Evolutionary conservation across 2,329 filamentous ascomycete species (phyloP).

Genomic region (Colletotrichum sp.): DNA sequence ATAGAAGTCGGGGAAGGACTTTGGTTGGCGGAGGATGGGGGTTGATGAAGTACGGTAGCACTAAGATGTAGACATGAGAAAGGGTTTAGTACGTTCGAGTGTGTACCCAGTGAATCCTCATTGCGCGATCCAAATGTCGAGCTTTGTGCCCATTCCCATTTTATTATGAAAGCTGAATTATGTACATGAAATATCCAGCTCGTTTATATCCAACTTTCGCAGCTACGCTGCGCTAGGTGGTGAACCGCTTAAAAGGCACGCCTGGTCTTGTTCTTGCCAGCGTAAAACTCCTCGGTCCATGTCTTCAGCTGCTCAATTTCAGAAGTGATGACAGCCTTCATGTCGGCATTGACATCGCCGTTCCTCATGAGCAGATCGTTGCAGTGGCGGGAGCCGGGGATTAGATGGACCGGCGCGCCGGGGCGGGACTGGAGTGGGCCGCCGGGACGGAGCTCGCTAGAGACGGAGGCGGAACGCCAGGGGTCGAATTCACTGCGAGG

Average conservation of each 20-base stretch:
- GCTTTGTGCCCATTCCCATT: fast-evolving
- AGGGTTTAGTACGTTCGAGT: not conserved
- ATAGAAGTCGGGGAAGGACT: fast-evolving
- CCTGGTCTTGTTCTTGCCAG: not conserved
- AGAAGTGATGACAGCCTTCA: slow-evolving; percentile 47
- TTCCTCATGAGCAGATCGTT: slow-evolving; percentile 55
- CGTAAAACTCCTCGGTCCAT: slow-evolving; percentile 60
- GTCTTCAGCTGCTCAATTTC: slow-evolving; percentile 53
- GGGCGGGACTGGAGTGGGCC: slow-evolving; percentile 54
- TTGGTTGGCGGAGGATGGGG: not conserved
- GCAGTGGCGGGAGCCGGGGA: slow-evolving; percentile 60
- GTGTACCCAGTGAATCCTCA: fast-evolving
- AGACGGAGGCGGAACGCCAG: slow-evolving; percentile 60
- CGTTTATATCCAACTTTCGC: not conserved
- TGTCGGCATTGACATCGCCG: slow-evolving; percentile 46
- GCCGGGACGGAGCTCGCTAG: slow-evolving; percentile 55
- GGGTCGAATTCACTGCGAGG: slow-evolving; percentile 56
- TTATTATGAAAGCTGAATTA: not conserved
- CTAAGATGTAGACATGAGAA: not conserved
- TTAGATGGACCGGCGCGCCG: slow-evolving; percentile 54
- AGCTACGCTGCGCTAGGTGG: not conserved
- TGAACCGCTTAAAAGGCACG: not conserved
- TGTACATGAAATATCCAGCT: not conserved
- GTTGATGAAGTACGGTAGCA: not conserved
- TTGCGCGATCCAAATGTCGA: fast-evolving